Evolutionary conservation across 1,284 basidiomycete genomes (phyloP), one percentile per base, ranked within the genome.

Genomic region (Heterobasidion parviporum): DNA sequence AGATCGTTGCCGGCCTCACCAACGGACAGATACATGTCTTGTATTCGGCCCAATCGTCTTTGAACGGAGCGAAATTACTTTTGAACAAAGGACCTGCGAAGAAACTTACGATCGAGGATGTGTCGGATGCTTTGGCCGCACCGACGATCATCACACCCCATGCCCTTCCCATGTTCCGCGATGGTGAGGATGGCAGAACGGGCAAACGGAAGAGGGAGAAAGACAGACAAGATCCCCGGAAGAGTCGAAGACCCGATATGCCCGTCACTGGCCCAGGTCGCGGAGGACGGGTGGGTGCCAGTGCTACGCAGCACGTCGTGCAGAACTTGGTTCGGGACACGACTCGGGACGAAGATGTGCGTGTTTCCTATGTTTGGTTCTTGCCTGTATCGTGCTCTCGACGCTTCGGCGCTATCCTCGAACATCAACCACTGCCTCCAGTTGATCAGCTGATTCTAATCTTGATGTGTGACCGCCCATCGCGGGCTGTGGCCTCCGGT

Each of bases 231-330:
- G 88, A 97, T 72, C 88, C 91, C 48, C 81, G 89, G 66, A 96
- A 96, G 80, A 92, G 89, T 72, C 82, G 83, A 68, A 82, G 93
- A 64, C 95, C 94, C 16, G 90, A 94, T 68, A 79, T 98, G 60
- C 97, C 97, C 26, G 82, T 99, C 49, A 84, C 79, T 54, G 97
- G 97, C 5, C 92, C 91, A 34, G 97, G 97, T 53, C 82, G 81
- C 64, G 96, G 95, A 33, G 97, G 97, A 50, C 76, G 96, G 34
- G 91, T 99, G 49, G 97, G 97, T 26, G 90, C 93, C 41, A 94
- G 91, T 71, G 96, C 94, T 5, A 98, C 91, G 50, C 93, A 97
- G 63, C 92, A 96, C 65, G 83, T 98, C 59, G 94, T 99, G 47
- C 93, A 97, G 72, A 89, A 91, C 64, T 74, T 99, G 67, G 93